These are phyloP conservation scores for Boechera stricta DNA, from an alignment of 345 rosid species.

Conservation along the genomic window DNA sequence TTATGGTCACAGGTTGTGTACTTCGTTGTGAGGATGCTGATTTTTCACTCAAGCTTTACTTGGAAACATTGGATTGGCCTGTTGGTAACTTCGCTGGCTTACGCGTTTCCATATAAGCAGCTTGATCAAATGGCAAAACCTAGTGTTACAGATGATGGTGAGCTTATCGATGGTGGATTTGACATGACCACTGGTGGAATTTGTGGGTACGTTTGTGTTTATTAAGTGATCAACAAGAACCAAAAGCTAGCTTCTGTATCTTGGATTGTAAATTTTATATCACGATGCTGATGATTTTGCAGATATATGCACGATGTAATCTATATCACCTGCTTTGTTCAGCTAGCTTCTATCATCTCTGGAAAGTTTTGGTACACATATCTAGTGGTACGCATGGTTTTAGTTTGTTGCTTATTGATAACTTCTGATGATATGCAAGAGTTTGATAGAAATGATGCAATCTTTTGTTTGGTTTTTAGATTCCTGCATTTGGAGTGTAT, in stretches of 20 bases:
- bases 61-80: conserved; percentile 28
- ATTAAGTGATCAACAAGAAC: background rate
- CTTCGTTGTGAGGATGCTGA: conserved; percentile 13
- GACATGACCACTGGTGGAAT: conserved; percentile 26
- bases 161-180: conserved; percentile 32
- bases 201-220: conserved; percentile 4
- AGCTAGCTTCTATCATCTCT: conserved; percentile 19
- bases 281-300: background rate
- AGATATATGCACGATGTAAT: conserved; percentile 13
- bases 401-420: background rate
- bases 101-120: conserved; percentile 27
- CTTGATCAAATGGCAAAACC: conserved; percentile 24
- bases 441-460: background rate
- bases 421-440: background rate
- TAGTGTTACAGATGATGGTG: conserved; percentile 26
- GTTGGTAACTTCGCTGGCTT: conserved; percentile 10
- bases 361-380: conserved; percentile 25
- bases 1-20: conserved; percentile 1
- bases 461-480: conserved; percentile 8
- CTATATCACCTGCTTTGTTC: conserved; percentile 29
- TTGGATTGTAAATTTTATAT: background rate
- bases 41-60: conserved; percentile 23
- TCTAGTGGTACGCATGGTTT: background rate
- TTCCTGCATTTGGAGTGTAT: conserved; percentile 17
- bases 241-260: conserved; percentile 1